A percentile compares a stretch with the other conserved stretches of the same genome.
Conservation (phyloP, 139 green algal species). For the Trebouxia sp. region DNA sequence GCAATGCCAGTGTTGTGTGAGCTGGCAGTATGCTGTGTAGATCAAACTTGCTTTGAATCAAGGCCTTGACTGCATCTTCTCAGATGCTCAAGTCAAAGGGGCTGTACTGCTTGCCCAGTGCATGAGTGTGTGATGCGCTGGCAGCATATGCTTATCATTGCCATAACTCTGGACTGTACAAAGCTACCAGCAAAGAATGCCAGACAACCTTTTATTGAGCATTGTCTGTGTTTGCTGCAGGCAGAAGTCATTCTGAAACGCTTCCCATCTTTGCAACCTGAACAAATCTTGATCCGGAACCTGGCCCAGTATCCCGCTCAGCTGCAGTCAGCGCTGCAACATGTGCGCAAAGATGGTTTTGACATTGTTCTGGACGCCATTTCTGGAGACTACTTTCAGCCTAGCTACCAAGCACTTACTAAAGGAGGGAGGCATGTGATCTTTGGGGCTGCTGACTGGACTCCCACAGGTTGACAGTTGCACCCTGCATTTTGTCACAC, state of each 20-base stretch:
- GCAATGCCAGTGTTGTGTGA: neutral
- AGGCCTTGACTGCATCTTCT: too few relatives aligned
- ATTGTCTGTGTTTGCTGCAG: neutral
- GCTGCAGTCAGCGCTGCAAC: neutral
- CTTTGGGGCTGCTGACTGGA: slow-evolving; percentile 12
- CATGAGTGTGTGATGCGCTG: too few relatives aligned
- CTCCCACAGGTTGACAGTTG: neutral
- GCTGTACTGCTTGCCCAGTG: too few relatives aligned
- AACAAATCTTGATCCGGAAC: neutral
- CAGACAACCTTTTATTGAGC: too few relatives aligned
- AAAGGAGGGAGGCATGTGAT: slow-evolving; percentile 8
- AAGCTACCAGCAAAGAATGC: too few relatives aligned
- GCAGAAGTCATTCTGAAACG: neutral
- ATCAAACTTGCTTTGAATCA: too few relatives aligned
- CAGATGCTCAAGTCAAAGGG: too few relatives aligned
- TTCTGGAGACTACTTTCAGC: slow-evolving; percentile 16
- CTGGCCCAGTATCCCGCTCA: neutral
- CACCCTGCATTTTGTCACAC: neutral
- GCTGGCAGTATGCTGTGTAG: neutral
- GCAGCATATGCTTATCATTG: too few relatives aligned
- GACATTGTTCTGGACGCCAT: slow-evolving; percentile 16
- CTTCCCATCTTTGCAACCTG: neutral
- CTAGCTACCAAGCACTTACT: slow-evolving; percentile 2
- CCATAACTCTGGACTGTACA: too few relatives aligned
- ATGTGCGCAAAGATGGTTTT: neutral